Evolutionary conservation across 176 grass and related monocot genomes (phyloP), one percentile per base, ranked within the genome.

Genomic region (Hyparrhenia diplandra): DNA sequence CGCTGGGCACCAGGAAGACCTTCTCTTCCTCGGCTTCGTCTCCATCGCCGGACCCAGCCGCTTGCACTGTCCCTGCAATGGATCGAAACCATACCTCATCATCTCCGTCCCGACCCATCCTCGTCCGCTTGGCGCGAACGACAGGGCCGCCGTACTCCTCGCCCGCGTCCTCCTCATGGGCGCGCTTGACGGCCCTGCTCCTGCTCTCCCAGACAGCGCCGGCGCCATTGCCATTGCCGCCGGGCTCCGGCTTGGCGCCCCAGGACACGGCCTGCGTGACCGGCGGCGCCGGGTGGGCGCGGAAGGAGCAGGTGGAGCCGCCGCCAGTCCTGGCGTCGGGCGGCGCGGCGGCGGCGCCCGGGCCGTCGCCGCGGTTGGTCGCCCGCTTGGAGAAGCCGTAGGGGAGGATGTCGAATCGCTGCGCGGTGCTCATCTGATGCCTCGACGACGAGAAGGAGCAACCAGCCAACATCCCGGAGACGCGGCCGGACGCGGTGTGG

Each of bases 401-500:
- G 28, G 88, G 92, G 67, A 93, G 90, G 69, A 86, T 35, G 78
- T 97, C 88, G 45, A 97, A 86, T 40, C 92, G 88, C 73, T 93
- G 92, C 18, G 89, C 67, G 42, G 87, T 99, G 83, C 96, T 88
- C 92, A 99, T 99, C 86, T 89, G 91, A 89, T 95, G 90, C 84
- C 89, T 91, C 71, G 92, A 88, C 66, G 88, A 88, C 80, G 88
- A 94, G 47, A 91, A 85, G 61, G 92, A 86, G 92, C 89, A 99
- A 80, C 92, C 96, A 78, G 92, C 96, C 96, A 99, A 99, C 96
- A 99, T 98, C 86, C 88, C 82, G 63, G 79, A 78, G 77, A 80
- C 74, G 24, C 35, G 71, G 64, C 82, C 36, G 66, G 64, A 83
- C 30, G 61, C 40, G 80, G 58, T 43, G 74, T 21, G 52, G 30